These are phyloP conservation scores for Apiosordaria backusii DNA, from an alignment of 495 filamentous ascomycete genomes.

Conservation along the genomic window DNA sequence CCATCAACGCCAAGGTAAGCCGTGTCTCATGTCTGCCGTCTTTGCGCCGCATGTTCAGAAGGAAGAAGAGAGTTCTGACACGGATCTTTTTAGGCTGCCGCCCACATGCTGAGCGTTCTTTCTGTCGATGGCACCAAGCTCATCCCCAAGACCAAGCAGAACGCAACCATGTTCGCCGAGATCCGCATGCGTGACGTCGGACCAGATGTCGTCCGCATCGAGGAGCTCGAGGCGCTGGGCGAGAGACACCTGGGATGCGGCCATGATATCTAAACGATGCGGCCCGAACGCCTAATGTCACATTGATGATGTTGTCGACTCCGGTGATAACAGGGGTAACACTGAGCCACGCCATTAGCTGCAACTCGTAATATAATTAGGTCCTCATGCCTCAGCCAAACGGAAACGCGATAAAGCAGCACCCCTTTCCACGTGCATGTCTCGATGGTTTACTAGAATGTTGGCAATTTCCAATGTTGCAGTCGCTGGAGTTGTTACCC, in stretches of 20 bases:
- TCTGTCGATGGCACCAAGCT: slow-evolving; percentile 37
- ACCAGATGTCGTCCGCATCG: slow-evolving; percentile 10
- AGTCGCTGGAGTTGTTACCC: background rate
- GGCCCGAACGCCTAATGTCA: background rate
- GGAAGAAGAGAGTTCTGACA: background rate
- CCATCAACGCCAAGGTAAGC: slow-evolving; percentile 36
- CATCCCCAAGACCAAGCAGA: slow-evolving; percentile 35
- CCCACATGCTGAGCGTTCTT: slow-evolving; percentile 39
- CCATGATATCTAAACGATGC: slow-evolving; percentile 14
- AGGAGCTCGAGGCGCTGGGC: slow-evolving; percentile 20
- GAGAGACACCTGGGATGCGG: slow-evolving; percentile 22
- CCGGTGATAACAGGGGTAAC: background rate
- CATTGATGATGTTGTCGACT: background rate
- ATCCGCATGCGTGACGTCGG: slow-evolving; percentile 8
- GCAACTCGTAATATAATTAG: background rate
- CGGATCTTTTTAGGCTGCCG: slow-evolving; percentile 28
- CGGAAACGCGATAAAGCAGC: background rate
- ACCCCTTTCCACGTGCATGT: background rate
- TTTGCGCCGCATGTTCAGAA: too few relatives aligned
- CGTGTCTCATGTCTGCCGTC: background rate
- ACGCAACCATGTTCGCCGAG: slow-evolving; percentile 14
- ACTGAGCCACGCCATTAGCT: background rate
- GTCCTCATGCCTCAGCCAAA: background rate
- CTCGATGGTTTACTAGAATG: background rate
- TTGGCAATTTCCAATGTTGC: background rate